Conservation (phyloP, 345 rosid species). For the Rhodamnia rubescens region DNA sequence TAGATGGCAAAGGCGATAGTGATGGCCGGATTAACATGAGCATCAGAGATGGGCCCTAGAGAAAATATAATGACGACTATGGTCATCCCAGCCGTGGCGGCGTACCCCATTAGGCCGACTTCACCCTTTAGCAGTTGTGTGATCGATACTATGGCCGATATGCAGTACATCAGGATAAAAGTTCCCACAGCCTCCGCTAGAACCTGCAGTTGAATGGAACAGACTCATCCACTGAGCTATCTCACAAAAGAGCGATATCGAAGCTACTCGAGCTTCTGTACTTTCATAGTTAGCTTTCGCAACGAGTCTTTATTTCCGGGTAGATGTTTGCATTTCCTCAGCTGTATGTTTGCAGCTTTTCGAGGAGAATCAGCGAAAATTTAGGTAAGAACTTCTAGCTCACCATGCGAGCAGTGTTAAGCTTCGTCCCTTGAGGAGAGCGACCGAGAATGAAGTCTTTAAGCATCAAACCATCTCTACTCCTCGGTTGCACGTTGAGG, state of each 20-base stretch:
- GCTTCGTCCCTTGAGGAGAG: constrained; percentile 18
- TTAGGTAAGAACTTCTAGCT: background rate
- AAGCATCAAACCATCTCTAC: constrained; percentile 5
- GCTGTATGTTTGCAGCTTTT: background rate
- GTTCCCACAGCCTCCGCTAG: constrained; percentile 71
- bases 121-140: constrained; percentile 40
- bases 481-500: constrained; percentile 10
- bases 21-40: constrained; percentile 80
- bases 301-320: background rate
- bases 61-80: constrained; percentile 49
- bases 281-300: background rate
- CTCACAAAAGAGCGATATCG: background rate
- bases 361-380: background rate
- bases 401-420: constrained; percentile 51
- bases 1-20: constrained; percentile 66
- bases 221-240: background rate
- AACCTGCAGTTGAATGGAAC: constrained; percentile 26
- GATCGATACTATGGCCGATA: constrained; percentile 59
- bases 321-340: background rate
- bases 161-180: constrained; percentile 64
- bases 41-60: constrained; percentile 76
- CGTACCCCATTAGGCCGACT: constrained; percentile 63
- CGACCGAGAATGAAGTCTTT: constrained; percentile 5
- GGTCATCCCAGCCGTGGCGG: constrained; percentile 59
- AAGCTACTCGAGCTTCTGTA: background rate